Evolutionary conservation across 306 rosid species (phyloP).

Genomic region (Styphnolobium japonicum): DNA sequence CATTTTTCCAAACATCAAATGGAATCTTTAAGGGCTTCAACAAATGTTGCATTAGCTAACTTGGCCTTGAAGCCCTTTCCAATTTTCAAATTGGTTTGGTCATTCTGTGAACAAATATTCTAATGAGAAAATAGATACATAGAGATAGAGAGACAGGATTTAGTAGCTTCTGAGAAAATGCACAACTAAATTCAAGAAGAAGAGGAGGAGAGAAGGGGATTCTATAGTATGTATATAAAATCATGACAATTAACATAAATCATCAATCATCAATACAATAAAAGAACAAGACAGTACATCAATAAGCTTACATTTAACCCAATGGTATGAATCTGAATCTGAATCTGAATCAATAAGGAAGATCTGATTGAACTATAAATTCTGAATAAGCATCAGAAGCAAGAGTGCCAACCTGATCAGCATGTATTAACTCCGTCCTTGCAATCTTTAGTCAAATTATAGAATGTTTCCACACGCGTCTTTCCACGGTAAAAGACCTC

Average conservation of each 20-base stretch:
- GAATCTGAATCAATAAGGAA: slow-evolving; percentile 22
- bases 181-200: neutral
- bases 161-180: slow-evolving; percentile 14
- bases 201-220: slow-evolving; percentile 17
- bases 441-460: slow-evolving; percentile 89
- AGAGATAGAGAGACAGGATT: neutral
- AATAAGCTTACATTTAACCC: slow-evolving; percentile 34
- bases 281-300: slow-evolving; percentile 48
- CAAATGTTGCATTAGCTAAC: neutral
- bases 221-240: slow-evolving; percentile 39
- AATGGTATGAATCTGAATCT: slow-evolving; percentile 38
- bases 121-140: neutral
- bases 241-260: slow-evolving; percentile 32
- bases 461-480: slow-evolving; percentile 85
- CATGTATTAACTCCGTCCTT: slow-evolving; percentile 96
- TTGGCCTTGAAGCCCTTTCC: neutral
- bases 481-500: slow-evolving; percentile 91
- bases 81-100: slow-evolving; percentile 17
- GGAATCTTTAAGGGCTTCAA: neutral
- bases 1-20: slow-evolving; percentile 3
- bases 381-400: slow-evolving; percentile 28
- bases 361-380: slow-evolving; percentile 22
- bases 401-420: slow-evolving; percentile 46
- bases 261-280: slow-evolving; percentile 39
- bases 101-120: neutral